Evolutionary conservation across 306 rosid genomes (phyloP).

Genomic region (Trifolium pratense): DNA sequence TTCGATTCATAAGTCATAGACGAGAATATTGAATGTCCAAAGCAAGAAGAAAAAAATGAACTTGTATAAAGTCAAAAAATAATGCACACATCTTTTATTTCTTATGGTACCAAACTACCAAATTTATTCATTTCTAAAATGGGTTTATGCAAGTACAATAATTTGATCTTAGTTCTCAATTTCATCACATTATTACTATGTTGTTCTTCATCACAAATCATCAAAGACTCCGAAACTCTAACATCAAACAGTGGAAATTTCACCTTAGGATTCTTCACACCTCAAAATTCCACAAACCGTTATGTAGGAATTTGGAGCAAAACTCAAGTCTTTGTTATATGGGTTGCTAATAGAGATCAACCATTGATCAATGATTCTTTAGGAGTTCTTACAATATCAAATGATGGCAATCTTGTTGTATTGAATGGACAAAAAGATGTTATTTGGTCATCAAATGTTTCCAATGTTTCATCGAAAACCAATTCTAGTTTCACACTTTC

Average conservation of each 20-base stretch:
- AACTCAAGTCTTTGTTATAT: neutral
- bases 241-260: slow-evolving; percentile 9
- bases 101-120: neutral
- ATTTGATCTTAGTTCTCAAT: neutral
- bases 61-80: neutral
- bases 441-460: slow-evolving; percentile 49
- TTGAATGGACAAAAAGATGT: slow-evolving; percentile 33
- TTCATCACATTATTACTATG: slow-evolving; percentile 4
- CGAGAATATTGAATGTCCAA: slow-evolving; percentile 5
- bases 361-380: slow-evolving; percentile 35
- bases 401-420: slow-evolving; percentile 38
- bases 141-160: neutral
- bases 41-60: neutral
- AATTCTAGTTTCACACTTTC: slow-evolving; percentile 39
- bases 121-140: neutral
- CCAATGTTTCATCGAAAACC: neutral
- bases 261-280: slow-evolving; percentile 25
- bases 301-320: slow-evolving; percentile 20
- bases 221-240: slow-evolving; percentile 1
- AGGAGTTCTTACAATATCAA: slow-evolving; percentile 28
- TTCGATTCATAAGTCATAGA: neutral
- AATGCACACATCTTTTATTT: neutral
- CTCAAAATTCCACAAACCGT: neutral
- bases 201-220: slow-evolving; percentile 4
- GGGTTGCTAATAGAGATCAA: slow-evolving; percentile 26